phyloP scores from a whole-genome alignment of 108 stramenopile species.

The Cyclotella cryptica region DNA sequence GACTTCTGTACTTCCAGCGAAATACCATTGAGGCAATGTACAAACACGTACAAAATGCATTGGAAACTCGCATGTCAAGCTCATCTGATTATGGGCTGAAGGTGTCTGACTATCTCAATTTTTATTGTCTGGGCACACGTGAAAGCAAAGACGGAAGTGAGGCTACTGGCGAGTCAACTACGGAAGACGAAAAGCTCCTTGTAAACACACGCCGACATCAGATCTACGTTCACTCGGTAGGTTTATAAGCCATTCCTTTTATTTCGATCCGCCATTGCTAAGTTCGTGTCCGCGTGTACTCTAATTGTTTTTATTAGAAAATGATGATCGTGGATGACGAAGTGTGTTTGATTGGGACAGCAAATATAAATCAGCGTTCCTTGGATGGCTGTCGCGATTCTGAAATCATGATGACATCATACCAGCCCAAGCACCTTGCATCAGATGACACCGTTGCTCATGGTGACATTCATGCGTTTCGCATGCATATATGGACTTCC shows the following conservation, averaged over 20 bases:
- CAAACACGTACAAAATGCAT: conserved; percentile 38
- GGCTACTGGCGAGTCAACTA: conserved; percentile 23
- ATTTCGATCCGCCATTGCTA: background rate
- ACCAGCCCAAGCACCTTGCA: conserved; percentile 57
- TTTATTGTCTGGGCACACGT: conserved; percentile 56
- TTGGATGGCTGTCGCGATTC: conserved; percentile 67
- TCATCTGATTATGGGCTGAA: conserved; percentile 40
- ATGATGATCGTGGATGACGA: conserved; percentile 79
- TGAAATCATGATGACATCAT: conserved; percentile 64
- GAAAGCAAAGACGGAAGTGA: conserved; percentile 50
- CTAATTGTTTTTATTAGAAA: conserved; percentile 31
- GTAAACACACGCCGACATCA: conserved; percentile 55
- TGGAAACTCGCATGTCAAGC: conserved; percentile 42
- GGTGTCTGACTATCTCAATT: conserved; percentile 59
- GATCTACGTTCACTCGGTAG: conserved; percentile 67
- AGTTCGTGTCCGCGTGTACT: too few relatives aligned
- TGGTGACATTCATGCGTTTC: conserved; percentile 56
- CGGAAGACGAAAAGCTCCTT: conserved; percentile 47
- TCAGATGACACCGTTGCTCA: conserved; percentile 35
- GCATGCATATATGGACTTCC: conserved; percentile 54
- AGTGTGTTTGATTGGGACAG: conserved; percentile 64
- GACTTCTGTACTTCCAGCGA: conserved; percentile 55
- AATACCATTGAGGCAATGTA: conserved; percentile 65
- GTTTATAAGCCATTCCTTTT: background rate
- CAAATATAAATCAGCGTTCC: conserved; percentile 73